Conservation (phyloP, 202 grass and related monocot species). For the Miscanthus sacchariflorus region DNA sequence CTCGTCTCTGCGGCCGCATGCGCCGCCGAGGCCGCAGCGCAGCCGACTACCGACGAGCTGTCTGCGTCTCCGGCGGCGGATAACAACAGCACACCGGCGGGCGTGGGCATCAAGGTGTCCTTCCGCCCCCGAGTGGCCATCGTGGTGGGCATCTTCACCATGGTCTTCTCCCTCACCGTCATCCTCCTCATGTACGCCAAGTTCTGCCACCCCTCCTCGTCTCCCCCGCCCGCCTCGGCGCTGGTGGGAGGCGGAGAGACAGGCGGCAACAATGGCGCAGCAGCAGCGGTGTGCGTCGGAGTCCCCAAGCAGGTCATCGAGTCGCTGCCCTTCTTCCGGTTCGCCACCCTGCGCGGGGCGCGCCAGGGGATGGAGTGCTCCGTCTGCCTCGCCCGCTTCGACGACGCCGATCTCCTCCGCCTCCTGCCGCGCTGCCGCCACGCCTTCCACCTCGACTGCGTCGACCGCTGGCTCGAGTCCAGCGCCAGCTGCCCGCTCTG, state of each 20-base stretch:
- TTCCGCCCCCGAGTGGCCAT: constrained; percentile 85
- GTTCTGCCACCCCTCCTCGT: constrained; percentile 63
- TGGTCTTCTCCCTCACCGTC: constrained; percentile 90
- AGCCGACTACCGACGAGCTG: constrained; percentile 23
- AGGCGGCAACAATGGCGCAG: too few species aligned
- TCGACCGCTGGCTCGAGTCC: constrained; percentile 83
- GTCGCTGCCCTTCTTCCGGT: constrained; percentile 90
- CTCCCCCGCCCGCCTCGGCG: neutral
- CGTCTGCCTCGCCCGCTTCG: constrained; percentile 91
- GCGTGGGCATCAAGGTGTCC: constrained; percentile 52
- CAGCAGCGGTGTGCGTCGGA: neutral
- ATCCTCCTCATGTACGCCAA: constrained; percentile 89
- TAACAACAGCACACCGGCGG: neutral
- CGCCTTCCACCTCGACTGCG: constrained; percentile 84
- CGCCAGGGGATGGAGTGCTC: constrained; percentile 87
- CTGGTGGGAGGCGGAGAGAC: too few species aligned
- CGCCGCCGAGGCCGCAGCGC: neutral
- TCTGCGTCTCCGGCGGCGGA: neutral
- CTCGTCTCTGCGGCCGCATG: neutral
- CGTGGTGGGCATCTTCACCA: constrained; percentile 85
- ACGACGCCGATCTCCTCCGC: constrained; percentile 82
- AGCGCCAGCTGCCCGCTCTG: constrained; percentile 91
- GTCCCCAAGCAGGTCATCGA: constrained; percentile 76
- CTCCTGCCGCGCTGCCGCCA: constrained; percentile 86
- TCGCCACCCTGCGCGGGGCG: constrained; percentile 68